phyloP scores from a whole-genome alignment of 345 rosid species.

The Mangifera indica region DNA sequence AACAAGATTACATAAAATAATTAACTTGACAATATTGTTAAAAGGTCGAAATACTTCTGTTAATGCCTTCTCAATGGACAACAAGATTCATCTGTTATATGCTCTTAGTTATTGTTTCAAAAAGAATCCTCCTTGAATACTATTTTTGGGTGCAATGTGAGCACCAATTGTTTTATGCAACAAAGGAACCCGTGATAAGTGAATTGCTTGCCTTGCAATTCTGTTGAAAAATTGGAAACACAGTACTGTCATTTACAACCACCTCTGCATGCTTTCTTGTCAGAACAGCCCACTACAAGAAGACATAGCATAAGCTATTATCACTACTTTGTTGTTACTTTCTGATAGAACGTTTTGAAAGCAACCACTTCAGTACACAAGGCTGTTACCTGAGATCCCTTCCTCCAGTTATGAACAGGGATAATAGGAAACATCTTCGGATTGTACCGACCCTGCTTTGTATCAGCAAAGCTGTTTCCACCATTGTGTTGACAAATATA shows the following conservation, averaged over 20 bases:
- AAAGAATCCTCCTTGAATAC: not conserved
- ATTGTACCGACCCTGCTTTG: constrained; percentile 94
- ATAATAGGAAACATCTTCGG: constrained; percentile 82
- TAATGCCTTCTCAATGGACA: not conserved
- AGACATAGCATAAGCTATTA: constrained; percentile 19
- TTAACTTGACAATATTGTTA: not conserved
- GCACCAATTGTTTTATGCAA: not conserved
- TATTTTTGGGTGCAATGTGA: not conserved
- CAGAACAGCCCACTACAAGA: constrained; percentile 82
- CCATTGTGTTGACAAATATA: constrained; percentile 8
- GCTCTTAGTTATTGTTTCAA: not conserved
- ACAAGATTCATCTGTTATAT: not conserved
- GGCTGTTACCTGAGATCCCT: constrained; percentile 87
- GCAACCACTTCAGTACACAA: constrained; percentile 15
- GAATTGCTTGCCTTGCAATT: constrained; percentile 78
- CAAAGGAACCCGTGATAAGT: constrained; percentile 27
- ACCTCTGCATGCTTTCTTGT: constrained; percentile 85
- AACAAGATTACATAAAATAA: constrained; percentile 3
- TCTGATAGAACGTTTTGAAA: constrained; percentile 2
- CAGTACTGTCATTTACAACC: constrained; percentile 72
- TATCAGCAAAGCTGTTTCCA: constrained; percentile 85
- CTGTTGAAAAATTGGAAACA: constrained; percentile 81
- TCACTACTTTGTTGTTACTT: not conserved
- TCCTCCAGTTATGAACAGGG: constrained; percentile 91
- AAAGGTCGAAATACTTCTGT: not conserved